Evolutionary conservation across 2,329 filamentous ascomycete genomes (phyloP).

Genomic region (Phialophora macrospora): DNA sequence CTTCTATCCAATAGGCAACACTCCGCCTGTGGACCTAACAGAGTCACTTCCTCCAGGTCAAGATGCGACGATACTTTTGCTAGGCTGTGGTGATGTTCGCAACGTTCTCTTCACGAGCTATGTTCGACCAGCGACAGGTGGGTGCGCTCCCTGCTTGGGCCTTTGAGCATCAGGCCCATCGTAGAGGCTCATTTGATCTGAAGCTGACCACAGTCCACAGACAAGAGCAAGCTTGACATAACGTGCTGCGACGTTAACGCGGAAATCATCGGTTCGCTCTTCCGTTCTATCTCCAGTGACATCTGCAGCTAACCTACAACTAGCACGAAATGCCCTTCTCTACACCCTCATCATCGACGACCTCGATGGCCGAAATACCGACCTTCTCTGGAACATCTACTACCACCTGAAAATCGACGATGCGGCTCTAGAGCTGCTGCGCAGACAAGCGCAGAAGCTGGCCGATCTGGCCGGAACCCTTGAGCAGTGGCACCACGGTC

Average conservation of each 20-base stretch:
- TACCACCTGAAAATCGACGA: conserved; percentile 58
- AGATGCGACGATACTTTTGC: conserved; percentile 57
- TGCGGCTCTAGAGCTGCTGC: conserved; percentile 46
- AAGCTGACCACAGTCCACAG: neutral
- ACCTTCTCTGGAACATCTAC: conserved; percentile 60
- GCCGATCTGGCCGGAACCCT: conserved; percentile 46
- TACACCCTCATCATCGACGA: conserved; percentile 58
- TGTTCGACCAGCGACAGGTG: conserved; percentile 42
- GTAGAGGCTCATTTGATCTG: neutral
- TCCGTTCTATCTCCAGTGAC: neutral
- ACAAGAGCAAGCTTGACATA: conserved; percentile 54
- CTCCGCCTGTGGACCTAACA: conserved; percentile 58
- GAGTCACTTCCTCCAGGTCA: conserved; percentile 55
- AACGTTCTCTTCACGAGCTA: conserved; percentile 62
- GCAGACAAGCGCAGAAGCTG: conserved; percentile 54
- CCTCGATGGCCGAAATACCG: conserved; percentile 36
- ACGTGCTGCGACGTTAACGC: conserved; percentile 62
- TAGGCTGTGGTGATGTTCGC: conserved; percentile 63
- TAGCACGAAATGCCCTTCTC: conserved; percentile 62
- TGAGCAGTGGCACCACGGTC: conserved; percentile 52
- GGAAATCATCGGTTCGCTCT: conserved; percentile 55
- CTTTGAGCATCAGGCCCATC: neutral
- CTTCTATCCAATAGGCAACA: conserved; percentile 55
- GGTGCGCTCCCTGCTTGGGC: conserved; percentile 1
- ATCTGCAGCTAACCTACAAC: neutral